These are phyloP conservation scores for Acacia pycnantha DNA, from an alignment of 331 rosid species.

Conservation along the genomic window DNA sequence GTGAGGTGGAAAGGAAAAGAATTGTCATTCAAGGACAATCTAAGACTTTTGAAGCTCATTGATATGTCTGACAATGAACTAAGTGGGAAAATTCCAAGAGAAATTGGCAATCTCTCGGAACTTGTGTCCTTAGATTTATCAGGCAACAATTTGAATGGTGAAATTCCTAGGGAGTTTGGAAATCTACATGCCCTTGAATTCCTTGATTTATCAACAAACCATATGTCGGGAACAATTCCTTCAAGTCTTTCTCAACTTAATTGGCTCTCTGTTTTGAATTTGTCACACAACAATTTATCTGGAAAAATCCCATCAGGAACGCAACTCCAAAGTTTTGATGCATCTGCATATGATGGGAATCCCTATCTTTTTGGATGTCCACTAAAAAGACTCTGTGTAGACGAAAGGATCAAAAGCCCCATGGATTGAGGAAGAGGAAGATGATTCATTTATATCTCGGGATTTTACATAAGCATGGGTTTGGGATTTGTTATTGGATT, in stretches of 20 bases:
- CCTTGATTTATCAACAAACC: slow-evolving; percentile 3
- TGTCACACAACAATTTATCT: background rate
- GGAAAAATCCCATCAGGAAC: no score
- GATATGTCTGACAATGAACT: background rate
- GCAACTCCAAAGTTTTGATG: no score
- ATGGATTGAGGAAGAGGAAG: background rate
- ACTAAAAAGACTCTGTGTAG: no score
- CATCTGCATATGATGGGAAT: no score
- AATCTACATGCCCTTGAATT: background rate
- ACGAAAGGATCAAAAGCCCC: background rate
- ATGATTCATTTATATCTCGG: background rate
- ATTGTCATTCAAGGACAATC: background rate
- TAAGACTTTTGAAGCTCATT: background rate
- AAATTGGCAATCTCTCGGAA: background rate
- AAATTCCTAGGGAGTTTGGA: background rate
- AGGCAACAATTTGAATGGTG: background rate
- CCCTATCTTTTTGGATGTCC: no score
- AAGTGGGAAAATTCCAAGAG: background rate
- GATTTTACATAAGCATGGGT: background rate
- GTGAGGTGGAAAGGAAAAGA: background rate
- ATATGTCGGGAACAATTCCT: background rate
- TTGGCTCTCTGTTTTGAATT: background rate
- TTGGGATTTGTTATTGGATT: background rate
- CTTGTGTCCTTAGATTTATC: background rate
- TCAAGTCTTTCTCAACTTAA: background rate